Evolutionary conservation across 371 early-diverging fungal genomes (phyloP), one percentile per base, ranked within the genome.

Genomic region (Parasitella parasitica): DNA sequence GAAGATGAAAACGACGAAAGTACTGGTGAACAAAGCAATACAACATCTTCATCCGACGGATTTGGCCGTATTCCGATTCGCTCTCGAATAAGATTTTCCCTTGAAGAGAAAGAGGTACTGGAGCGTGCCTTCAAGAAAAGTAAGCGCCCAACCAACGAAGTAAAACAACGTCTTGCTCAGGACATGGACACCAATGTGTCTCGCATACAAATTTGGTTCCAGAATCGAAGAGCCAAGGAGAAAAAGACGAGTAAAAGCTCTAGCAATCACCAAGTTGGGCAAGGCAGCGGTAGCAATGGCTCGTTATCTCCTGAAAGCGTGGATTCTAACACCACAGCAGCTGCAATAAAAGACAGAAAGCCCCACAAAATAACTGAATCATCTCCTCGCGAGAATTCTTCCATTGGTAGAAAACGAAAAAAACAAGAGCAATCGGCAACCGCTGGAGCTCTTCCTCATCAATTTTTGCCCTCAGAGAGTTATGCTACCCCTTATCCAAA

Each of bases 131-230:
- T 50, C 26, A 22, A 27, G 8, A 16, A 24, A 8, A 30, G 11
- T 8, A 27, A 38, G 1, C 55, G 59, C 4, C 73, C 73, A 4
- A 20, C 32, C 1, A 22, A 24, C 7, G 57, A 60, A 15, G 38
- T 30, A 0, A 72, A 66, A 16, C 49, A 63, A 4, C 37, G 26
- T 9, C 18, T 72, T 1, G 59, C 70, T 3, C 6, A 12, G 1
- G 34, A 34, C 15, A 48, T 63, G 7, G 26, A 39, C 6, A 69
- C 64, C 0, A 22, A 28, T 12, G 3, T 39, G 1, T 11, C 38
- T 1, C 59, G 70, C 1, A 59, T 72, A 5, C 73, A 72, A 16
- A 59, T 72, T 1, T 72, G 73, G 73, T 69, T 69, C 24, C 73
- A 72, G 30, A 72, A 72, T 9, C 22, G 70, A 50, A 37, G 73